Conservation (phyloP, 2,329 filamentous ascomycete species). For the Phoma sp. region DNA sequence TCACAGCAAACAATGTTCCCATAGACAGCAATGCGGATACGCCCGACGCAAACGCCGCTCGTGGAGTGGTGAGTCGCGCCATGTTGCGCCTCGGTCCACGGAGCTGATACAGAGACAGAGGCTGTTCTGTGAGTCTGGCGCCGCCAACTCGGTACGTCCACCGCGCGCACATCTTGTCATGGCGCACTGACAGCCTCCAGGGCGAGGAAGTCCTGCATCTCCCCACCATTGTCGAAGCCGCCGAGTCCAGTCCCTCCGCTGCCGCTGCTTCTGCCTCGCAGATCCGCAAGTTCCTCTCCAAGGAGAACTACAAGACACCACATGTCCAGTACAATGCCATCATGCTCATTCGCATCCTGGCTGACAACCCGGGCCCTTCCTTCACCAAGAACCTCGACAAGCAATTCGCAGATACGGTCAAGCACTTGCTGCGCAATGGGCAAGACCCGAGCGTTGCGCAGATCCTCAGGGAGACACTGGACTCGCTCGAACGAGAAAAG, state of each 20-base stretch:
- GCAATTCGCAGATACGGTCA: constrained; percentile 78
- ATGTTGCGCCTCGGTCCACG: constrained; percentile 3
- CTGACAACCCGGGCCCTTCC: constrained; percentile 86
- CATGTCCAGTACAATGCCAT: constrained; percentile 93
- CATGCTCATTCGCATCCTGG: constrained; percentile 91
- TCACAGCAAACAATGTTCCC: constrained; percentile 36
- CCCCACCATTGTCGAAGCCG: constrained; percentile 90
- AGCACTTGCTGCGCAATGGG: constrained; percentile 74
- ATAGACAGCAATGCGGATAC: constrained; percentile 57
- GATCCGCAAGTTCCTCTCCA: constrained; percentile 82
- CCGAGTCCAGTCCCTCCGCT: constrained; percentile 88
- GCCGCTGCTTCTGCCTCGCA: constrained; percentile 80
- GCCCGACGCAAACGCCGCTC: constrained; percentile 70
- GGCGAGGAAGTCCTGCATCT: constrained; percentile 92
- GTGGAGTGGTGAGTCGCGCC: constrained; percentile 67
- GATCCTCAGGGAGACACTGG: constrained; percentile 85
- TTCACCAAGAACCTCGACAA: constrained; percentile 92
- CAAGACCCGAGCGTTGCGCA: constrained; percentile 80
- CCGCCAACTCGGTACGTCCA: constrained; percentile 55
- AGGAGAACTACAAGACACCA: constrained; percentile 68
- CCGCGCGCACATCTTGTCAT: neutral
- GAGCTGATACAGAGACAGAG: constrained; percentile 58
- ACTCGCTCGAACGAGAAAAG: constrained; percentile 76
- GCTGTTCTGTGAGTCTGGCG: constrained; percentile 80
- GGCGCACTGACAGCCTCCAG: constrained; percentile 49